These are phyloP conservation scores for Teratosphaeria pseudoeucalypti DNA, from an alignment of 2,329 filamentous ascomycete genomes.

Conservation along the genomic window DNA sequence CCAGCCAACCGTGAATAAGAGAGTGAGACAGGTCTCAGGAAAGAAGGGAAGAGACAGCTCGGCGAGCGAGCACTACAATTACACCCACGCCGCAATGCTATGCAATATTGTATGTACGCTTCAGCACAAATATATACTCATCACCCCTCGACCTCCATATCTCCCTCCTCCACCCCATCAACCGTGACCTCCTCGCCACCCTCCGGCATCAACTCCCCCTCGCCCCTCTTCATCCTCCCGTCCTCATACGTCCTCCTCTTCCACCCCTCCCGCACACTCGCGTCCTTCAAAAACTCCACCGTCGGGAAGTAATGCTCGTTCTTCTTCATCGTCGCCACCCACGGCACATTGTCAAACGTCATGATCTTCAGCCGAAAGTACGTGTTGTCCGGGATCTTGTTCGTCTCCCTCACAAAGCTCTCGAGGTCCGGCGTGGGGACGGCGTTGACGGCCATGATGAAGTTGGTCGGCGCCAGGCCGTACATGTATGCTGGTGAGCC, in stretches of 20 bases:
- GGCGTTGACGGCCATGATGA: constrained; percentile 92
- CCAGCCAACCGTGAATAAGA: neutral
- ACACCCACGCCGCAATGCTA: neutral
- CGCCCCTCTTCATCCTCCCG: constrained; percentile 27
- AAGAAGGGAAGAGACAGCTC: neutral
- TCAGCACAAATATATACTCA: neutral
- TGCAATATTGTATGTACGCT: neutral
- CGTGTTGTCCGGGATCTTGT: constrained; percentile 87
- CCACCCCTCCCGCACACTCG: constrained; percentile 44
- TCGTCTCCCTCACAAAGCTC: constrained; percentile 68
- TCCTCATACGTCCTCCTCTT: constrained; percentile 46
- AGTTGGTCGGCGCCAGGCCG: constrained; percentile 89
- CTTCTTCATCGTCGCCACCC: constrained; percentile 99
- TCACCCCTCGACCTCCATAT: constrained; percentile 1
- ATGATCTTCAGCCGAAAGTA: constrained; percentile 97
- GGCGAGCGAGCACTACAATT: neutral
- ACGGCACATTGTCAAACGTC: constrained; percentile 95
- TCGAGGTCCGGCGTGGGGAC: constrained; percentile 72
- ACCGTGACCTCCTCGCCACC: constrained; percentile 3
- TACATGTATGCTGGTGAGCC: constrained; percentile 83
- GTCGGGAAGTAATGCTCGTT: constrained; percentile 88
- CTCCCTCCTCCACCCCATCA: constrained; percentile 2
- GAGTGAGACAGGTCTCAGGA: neutral
- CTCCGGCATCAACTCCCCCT: constrained; percentile 18
- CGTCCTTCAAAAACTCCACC: constrained; percentile 53